Evolutionary conservation across 495 filamentous ascomycete genomes (phyloP).

Genomic region (Elaphomyces granulatus): DNA sequence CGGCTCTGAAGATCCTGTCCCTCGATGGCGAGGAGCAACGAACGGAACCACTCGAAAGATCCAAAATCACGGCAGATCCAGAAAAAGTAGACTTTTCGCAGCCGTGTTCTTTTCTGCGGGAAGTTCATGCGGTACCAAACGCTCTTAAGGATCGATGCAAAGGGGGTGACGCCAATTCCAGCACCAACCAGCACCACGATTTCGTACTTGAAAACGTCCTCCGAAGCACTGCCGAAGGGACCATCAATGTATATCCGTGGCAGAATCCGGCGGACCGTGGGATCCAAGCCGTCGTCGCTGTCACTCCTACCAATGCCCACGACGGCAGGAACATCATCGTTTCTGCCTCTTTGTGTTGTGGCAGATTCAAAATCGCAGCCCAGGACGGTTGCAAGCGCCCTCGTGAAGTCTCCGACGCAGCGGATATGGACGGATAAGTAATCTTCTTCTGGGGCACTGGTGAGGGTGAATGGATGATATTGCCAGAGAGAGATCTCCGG

Average conservation of each 20-base stretch:
- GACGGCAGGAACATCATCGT: conserved; percentile 23
- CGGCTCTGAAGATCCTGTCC: conserved; percentile 66
- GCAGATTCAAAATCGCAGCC: conserved; percentile 48
- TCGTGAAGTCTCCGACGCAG: conserved; percentile 56
- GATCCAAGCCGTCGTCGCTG: conserved; percentile 40
- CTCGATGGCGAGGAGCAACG: conserved; percentile 64
- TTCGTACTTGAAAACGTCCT: conserved; percentile 70
- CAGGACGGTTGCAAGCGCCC: conserved; percentile 43
- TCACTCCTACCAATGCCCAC: conserved; percentile 48
- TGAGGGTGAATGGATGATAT: conserved; percentile 67
- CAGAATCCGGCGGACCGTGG: conserved; percentile 51
- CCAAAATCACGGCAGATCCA: conserved; percentile 72
- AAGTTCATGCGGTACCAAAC: conserved; percentile 84
- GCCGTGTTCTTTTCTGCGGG: conserved; percentile 54
- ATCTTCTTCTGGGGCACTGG: conserved; percentile 67
- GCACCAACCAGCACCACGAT: conserved; percentile 84
- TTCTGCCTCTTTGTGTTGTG: conserved; percentile 23
- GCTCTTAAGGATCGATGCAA: conserved; percentile 73
- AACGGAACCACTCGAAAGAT: conserved; percentile 72
- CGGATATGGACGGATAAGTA: conserved; percentile 71
- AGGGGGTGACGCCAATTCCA: conserved; percentile 81
- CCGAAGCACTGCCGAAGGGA: conserved; percentile 63
- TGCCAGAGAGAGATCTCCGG: conserved; percentile 68
- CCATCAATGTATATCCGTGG: conserved; percentile 67
- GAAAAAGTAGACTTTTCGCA: conserved; percentile 75